Evolutionary conservation across 2,329 filamentous ascomycete genomes (phyloP).

Genomic region (Colletotrichum somersetense): DNA sequence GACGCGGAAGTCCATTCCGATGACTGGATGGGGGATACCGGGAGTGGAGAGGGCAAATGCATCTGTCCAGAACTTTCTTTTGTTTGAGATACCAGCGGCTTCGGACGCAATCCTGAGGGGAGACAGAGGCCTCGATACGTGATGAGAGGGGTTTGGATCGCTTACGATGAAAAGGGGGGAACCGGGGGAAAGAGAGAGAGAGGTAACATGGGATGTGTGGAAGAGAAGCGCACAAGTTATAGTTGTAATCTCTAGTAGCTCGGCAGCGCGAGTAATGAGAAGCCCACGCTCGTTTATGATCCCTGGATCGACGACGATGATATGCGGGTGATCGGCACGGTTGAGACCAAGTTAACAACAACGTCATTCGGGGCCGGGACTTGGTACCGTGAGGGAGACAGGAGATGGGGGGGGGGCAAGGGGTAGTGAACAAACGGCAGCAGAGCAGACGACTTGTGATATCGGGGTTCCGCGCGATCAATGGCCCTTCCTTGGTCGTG

Average conservation of each 20-base stretch:
- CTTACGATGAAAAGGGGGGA: too few species aligned
- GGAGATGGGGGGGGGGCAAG: too few species aligned
- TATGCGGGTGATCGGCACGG: too few species aligned
- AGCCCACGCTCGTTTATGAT: neutral
- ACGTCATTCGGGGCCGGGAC: too few species aligned
- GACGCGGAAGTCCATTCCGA: neutral
- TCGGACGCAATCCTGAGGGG: neutral
- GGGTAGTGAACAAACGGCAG: too few species aligned
- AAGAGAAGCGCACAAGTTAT: neutral
- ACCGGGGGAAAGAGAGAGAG: neutral
- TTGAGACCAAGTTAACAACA: too few species aligned
- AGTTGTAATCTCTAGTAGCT: neutral
- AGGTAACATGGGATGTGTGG: neutral
- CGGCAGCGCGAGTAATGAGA: neutral
- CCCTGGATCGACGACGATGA: neutral
- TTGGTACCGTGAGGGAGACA: too few species aligned
- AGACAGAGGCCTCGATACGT: neutral
- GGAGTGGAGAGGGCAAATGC: neutral
- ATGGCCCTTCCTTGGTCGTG: too few species aligned
- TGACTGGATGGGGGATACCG: neutral
- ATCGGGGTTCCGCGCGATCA: too few species aligned
- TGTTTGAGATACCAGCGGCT: conserved; percentile 14
- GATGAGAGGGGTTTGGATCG: too few species aligned
- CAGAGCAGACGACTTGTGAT: too few species aligned
- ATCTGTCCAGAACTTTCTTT: neutral